Evolutionary conservation across 2,329 filamentous ascomycete genomes (phyloP), one percentile per base, ranked within the genome.

Genomic region (Monilinia laxa): DNA sequence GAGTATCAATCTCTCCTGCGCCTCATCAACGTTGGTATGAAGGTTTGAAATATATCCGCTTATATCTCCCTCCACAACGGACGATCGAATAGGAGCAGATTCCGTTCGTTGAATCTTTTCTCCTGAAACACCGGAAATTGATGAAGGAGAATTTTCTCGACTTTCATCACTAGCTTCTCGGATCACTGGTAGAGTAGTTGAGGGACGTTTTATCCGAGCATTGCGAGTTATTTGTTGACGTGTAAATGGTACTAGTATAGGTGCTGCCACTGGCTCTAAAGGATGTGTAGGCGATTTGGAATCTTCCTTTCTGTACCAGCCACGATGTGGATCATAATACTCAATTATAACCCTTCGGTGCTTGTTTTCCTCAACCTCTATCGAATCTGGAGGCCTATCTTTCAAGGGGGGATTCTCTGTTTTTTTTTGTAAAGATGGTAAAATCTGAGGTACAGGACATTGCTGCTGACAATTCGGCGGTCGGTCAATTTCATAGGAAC

Each of bases 121-220:
- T 40, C 25, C 49, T 25, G 51, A 2, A 9, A 28, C 56, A 16
- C 31, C 14, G n/a, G 35, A 35, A 31, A 42, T 28, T 28, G 23
- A 38, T 7, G 11, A 47, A 12, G 5, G 10, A 16, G 25, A 18
- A 5, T 28, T 57, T 28, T 55, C 42, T 47, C 18, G 18, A 35
- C 53, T 56, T 42, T 58, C 55, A 1, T 28, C 18, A 31, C 31
- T 56, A 67, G 20, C 23, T 25, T 45, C 25, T 64, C 38, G 52
- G 12, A 64, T 52, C 7, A 72, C 25, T 23, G 71, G 72, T 45
- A 72, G 47, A 38, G 69, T 71, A 35, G 72, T 74, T 38, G 70
- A 63, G 40, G 70, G 71, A 23, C 69, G 70, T 66, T 70, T 72
- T 47, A 75, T 68, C 25, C 71, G 71, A 57, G 71, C 72, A 35